phyloP scores from a whole-genome alignment of 2,329 filamentous ascomycete genomes.

The Fusarium sp. region DNA sequence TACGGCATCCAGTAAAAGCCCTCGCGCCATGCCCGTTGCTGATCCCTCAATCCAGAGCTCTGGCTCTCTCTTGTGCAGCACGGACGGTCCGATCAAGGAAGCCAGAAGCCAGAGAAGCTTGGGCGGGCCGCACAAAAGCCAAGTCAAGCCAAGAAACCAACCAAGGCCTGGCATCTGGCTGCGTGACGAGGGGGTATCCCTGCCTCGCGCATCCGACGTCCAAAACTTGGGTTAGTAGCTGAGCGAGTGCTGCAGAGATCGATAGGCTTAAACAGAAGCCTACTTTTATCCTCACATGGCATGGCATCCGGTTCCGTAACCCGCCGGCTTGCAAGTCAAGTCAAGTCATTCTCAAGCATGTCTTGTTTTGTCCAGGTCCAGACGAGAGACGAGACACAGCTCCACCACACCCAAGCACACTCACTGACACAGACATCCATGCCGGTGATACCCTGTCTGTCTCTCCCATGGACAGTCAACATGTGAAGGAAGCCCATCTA shows the following conservation, averaged over 20 bases:
- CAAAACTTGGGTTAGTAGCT: too few species aligned
- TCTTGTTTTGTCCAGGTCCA: neutral
- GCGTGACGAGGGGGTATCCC: conserved; percentile 20
- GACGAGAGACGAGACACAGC: neutral
- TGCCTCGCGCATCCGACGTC: neutral
- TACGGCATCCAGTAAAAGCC: too few species aligned
- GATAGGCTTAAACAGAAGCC: conserved; percentile 26
- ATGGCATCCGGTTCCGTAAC: conserved; percentile 27
- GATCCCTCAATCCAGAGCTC: neutral
- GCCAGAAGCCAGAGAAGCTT: neutral
- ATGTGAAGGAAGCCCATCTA: conserved; percentile 30
- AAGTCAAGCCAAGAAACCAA: conserved; percentile 16
- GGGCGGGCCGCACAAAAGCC: conserved; percentile 27
- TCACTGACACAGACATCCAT: conserved; percentile 7
- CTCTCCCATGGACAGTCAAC: conserved; percentile 4
- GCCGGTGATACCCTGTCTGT: conserved; percentile 19
- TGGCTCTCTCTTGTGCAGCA: neutral
- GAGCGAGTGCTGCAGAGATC: conserved; percentile 21
- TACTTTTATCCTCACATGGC: conserved; percentile 2
- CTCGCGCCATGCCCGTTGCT: neutral
- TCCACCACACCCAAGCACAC: conserved; percentile 6
- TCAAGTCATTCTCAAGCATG: too few species aligned
- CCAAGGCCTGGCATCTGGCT: conserved; percentile 12
- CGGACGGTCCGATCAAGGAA: conserved; percentile 3
- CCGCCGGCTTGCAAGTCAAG: conserved; percentile 14